Percentiles rank a stretch among this genome's conserved stretches.
Conservation (phyloP, 371 early-diverging fungal genomes). For the Mortierella sp. region DNA sequence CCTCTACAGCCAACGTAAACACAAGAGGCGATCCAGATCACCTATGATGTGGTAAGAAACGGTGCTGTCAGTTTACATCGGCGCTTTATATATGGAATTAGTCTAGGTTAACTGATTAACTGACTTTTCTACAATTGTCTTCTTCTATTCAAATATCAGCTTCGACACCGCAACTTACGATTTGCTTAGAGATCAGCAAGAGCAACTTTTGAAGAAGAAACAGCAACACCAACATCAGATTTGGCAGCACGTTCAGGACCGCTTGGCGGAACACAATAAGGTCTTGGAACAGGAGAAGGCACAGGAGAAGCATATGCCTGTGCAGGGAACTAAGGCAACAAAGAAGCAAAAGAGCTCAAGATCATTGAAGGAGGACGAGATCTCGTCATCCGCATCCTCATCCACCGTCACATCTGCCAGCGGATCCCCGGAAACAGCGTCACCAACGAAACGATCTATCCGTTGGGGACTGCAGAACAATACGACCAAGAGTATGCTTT, state of each 20-base stretch:
- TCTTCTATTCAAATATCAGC: slow-evolving; percentile 4
- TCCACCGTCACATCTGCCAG: slow-evolving; percentile 24
- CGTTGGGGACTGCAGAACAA: slow-evolving; percentile 51
- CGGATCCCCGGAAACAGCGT: slow-evolving; percentile 14
- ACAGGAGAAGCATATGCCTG: background rate
- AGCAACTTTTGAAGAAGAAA: slow-evolving; percentile 19
- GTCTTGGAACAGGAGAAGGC: slow-evolving; percentile 33
- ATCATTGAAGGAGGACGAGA: background rate
- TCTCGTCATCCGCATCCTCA: slow-evolving; percentile 17
- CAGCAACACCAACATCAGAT: slow-evolving; percentile 47
- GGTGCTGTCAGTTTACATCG: too few species aligned
- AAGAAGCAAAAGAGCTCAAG: slow-evolving; percentile 2
- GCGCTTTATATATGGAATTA: too few species aligned
- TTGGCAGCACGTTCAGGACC: slow-evolving; percentile 54
- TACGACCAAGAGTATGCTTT: slow-evolving; percentile 40
- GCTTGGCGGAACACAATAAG: slow-evolving; percentile 37
- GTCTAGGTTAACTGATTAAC: too few species aligned
- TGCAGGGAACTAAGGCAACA: slow-evolving; percentile 1
- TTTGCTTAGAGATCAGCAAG: slow-evolving; percentile 20
- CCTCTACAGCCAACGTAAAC: slow-evolving; percentile 33
- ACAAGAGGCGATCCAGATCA: slow-evolving; percentile 12
- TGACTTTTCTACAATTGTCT: background rate
- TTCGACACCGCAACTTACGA: slow-evolving; percentile 42
- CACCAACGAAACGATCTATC: slow-evolving; percentile 33
- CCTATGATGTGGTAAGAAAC: slow-evolving; percentile 49